These are phyloP conservation scores for Dendrostoma leiphaemia DNA, from an alignment of 2,329 filamentous ascomycete species.

Conservation along the genomic window DNA sequence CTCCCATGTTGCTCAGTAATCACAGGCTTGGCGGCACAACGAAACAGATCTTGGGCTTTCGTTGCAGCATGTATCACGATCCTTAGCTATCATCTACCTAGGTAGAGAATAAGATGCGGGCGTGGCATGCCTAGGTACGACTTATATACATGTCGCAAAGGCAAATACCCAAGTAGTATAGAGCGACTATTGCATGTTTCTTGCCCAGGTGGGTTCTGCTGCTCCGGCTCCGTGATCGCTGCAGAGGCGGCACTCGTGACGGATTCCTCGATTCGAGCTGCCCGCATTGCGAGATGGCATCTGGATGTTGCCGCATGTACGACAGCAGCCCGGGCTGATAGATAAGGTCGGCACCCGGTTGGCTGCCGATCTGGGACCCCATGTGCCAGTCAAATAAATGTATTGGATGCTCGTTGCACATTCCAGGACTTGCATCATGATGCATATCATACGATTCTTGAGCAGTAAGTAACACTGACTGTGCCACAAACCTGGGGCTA, in stretches of 20 bases:
- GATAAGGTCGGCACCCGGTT: neutral
- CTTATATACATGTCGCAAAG: neutral
- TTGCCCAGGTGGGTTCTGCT: neutral
- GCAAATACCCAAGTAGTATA: neutral
- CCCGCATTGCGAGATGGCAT: neutral
- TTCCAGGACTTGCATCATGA: neutral
- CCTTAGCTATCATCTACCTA: no score
- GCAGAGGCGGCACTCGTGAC: neutral
- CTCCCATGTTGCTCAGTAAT: neutral
- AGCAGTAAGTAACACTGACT: no score
- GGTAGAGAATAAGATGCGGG: neutral
- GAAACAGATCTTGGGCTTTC: neutral
- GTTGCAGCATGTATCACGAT: neutral
- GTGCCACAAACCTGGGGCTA: neutral
- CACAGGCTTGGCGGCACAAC: neutral
- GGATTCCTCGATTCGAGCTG: conserved; percentile 2
- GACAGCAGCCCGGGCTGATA: neutral
- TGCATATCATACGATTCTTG: neutral
- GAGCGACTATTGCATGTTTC: neutral
- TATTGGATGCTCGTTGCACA: neutral
- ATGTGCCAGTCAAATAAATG: neutral
- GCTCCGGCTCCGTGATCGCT: neutral
- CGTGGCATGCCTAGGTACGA: neutral
- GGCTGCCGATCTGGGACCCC: neutral
- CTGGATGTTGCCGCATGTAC: neutral